These are phyloP conservation scores for Lachnellula occidentalis DNA, from an alignment of 2,329 filamentous ascomycete species.

Conservation along the genomic window DNA sequence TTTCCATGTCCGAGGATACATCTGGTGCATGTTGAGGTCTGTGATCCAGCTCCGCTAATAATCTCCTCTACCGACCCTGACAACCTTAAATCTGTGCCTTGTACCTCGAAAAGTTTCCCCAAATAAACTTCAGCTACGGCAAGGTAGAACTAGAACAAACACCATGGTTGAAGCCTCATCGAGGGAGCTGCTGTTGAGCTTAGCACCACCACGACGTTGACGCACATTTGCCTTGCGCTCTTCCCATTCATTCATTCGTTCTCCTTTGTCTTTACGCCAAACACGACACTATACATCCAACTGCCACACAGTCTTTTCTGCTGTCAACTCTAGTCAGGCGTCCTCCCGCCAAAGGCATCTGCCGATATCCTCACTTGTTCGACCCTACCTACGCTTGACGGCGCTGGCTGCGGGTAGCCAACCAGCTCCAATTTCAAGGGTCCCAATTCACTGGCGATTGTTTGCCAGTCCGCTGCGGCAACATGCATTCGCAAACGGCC, in stretches of 20 bases:
- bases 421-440: no score
- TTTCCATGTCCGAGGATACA: background rate
- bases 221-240: background rate
- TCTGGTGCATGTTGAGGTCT: background rate
- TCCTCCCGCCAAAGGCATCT: no score
- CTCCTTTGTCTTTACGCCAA: background rate
- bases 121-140: background rate
- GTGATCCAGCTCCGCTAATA: background rate
- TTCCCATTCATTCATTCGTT: background rate
- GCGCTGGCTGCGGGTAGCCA: no score
- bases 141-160: background rate
- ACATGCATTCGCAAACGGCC: slow-evolving; percentile 25
- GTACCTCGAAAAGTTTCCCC: background rate
- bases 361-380: background rate
- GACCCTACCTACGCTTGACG: background rate
- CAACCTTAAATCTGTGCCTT: background rate
- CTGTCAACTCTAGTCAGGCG: background rate
- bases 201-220: background rate
- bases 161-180: no score
- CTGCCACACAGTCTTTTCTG: background rate
- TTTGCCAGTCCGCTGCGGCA: slow-evolving; percentile 6
- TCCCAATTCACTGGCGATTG: background rate
- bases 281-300: background rate
- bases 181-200: no score
- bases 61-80: background rate